Evolutionary conservation across 2,329 filamentous ascomycete genomes (phyloP), one percentile per base, ranked within the genome.

Genomic region (Blastomyces gilchristii): DNA sequence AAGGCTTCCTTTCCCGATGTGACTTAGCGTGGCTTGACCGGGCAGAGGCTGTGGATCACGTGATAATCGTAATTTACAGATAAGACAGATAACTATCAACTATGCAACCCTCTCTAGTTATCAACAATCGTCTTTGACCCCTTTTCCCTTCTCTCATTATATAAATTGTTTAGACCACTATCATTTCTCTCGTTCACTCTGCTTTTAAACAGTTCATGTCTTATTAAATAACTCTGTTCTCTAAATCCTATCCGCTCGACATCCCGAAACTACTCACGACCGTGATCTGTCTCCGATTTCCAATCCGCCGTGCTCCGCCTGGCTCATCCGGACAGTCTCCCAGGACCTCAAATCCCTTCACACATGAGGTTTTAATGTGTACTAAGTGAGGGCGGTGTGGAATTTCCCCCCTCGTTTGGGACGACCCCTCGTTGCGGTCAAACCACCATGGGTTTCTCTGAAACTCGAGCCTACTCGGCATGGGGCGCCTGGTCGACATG

Each of bases 391-490:
- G 57, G 57, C 4, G 41, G 41, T 18, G 57, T 2, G 25, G 39
- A 31, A 22, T 22, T 25, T 25, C 22, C 12, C 47, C 47, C 47
- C 28, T 18, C 6, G 31, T 31, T 45, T 22, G n/a, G 54, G 28
- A 59, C 25, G 25, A 47, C 22, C 43, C 11, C 25, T 59, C 25
- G 57, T 59, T 47, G 14, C 16, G 47, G 41, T 49, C 25, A 47
- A 34, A 59, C 41, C 22, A 49, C 12, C 41, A 59, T 59, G 57
- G 41, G 57, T 25, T 45, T 47, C 31, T 22, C 16, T 57, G 54
- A 41, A 57, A 22, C 57, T 62, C 58, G 49, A 76, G 0, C 65
- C 68, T 67, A 70, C 70, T 0, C 50, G 25, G 60, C 34, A 18
- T 31, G 41, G 25, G 31, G 58, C 14, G 45, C 3, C 12, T 57